Conservation (phyloP, 164 flowering plant species). For the Paratinospora sagittata region DNA sequence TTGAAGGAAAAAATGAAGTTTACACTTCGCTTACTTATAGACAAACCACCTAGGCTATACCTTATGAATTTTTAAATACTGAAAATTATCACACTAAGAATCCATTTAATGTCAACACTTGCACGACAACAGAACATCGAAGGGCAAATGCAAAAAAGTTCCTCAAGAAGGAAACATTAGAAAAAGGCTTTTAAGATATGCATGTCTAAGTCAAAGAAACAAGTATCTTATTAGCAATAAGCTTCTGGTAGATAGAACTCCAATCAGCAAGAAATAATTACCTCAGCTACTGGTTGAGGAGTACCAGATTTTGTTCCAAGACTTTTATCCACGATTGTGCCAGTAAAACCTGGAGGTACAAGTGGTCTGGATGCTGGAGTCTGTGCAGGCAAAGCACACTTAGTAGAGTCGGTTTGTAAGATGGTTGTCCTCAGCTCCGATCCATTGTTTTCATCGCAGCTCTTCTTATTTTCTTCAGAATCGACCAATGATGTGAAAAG, state of each 20-base stretch:
- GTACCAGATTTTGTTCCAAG: conserved; percentile 30
- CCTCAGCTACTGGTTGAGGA: conserved; percentile 35
- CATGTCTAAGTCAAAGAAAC: background rate
- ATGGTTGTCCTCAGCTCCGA: conserved; percentile 21
- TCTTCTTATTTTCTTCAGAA: conserved; percentile 38
- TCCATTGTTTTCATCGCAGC: conserved; percentile 22
- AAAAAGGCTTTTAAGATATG: background rate
- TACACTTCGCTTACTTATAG: background rate
- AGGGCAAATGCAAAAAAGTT: background rate
- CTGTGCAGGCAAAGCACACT: conserved; percentile 32
- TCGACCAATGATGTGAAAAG: conserved; percentile 30
- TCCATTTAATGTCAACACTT: background rate
- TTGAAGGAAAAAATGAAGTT: background rate
- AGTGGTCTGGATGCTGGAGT: conserved; percentile 68
- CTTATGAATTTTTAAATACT: background rate
- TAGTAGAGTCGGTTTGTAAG: conserved; percentile 37
- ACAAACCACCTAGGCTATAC: background rate
- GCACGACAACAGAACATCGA: background rate
- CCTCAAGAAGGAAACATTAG: background rate
- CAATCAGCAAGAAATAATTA: conserved; percentile 16
- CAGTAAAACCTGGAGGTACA: conserved; percentile 86
- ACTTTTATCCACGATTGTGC: conserved; percentile 43
- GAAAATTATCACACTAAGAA: background rate
- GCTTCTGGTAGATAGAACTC: background rate
- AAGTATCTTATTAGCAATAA: background rate